A percentile compares a stretch with the other conserved stretches of the same genome.
These are phyloP conservation scores for Hygrophorus pudorinus DNA, from an alignment of 768 basidiomycete species.

Conservation along the genomic window DNA sequence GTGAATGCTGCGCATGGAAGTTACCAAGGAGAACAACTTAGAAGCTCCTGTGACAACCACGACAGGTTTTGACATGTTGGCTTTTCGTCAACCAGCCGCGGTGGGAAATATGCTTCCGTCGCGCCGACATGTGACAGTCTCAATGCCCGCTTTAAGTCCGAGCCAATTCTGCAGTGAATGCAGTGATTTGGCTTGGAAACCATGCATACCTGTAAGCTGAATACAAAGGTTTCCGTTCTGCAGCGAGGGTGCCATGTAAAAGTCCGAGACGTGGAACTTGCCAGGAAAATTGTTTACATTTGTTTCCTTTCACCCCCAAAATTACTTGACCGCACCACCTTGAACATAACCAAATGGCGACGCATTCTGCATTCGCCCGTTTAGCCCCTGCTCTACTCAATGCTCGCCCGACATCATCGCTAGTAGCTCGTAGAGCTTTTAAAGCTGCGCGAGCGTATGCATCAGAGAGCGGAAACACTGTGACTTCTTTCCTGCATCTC, in stretches of 20 bases:
- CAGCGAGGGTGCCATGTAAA: no score
- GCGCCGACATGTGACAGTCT: no score
- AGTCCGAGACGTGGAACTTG: no score
- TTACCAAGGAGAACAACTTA: conserved; percentile 31
- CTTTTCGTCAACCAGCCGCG: no score
- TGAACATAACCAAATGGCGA: conserved; percentile 39
- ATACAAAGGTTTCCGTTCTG: no score
- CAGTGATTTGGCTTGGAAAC: no score
- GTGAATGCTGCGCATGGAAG: conserved; percentile 2
- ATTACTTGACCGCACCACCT: conserved; percentile 8
- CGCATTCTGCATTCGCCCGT: conserved; percentile 56
- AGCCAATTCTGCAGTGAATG: no score
- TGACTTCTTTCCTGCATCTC: conserved; percentile 12
- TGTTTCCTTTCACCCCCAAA: background rate
- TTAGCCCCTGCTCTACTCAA: conserved; percentile 49
- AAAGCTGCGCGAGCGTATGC: conserved; percentile 52
- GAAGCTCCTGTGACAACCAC: conserved; percentile 83
- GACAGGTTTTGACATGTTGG: conserved; percentile 31
- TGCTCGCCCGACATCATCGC: conserved; percentile 33
- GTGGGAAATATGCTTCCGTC: no score
- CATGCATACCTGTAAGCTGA: no score
- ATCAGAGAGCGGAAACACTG: conserved; percentile 38
- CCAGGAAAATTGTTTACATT: background rate
- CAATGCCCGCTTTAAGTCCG: no score
- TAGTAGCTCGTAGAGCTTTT: conserved; percentile 30